A percentile compares a stretch with the other conserved stretches of the same genome.
Conservation (phyloP, 2,329 filamentous ascomycete species). For the Penicillium sp. region DNA sequence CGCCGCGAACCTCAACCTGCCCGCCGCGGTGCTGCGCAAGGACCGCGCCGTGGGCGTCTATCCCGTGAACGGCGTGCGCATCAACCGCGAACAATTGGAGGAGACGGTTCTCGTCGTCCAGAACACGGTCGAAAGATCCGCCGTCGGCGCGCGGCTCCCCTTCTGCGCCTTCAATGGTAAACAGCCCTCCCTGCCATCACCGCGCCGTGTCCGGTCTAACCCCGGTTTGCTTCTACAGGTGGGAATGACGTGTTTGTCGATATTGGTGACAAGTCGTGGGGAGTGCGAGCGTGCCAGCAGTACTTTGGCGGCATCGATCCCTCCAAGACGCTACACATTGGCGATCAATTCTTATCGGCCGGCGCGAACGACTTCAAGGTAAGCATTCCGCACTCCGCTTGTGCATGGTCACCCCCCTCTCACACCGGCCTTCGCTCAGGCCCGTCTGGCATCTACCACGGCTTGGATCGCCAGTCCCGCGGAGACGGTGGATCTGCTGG, state of each 20-base stretch:
- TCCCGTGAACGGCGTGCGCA: constrained; percentile 61
- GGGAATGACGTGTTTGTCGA: constrained; percentile 98
- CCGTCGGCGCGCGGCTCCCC: constrained; percentile 66
- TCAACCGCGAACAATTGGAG: constrained; percentile 84
- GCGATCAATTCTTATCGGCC: constrained; percentile 91
- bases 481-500: constrained; percentile 85
- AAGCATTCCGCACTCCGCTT: constrained; percentile 2
- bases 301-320: constrained; percentile 78
- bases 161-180: constrained; percentile 96
- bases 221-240: constrained; percentile 48
- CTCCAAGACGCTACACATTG: constrained; percentile 84
- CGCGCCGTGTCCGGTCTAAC: background rate
- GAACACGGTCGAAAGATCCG: constrained; percentile 80
- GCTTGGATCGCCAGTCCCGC: constrained; percentile 93
- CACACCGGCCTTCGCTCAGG: constrained; percentile 41
- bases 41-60: constrained; percentile 80
- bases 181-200: constrained; percentile 2
- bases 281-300: constrained; percentile 84
- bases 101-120: constrained; percentile 94
- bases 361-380: constrained; percentile 97
- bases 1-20: constrained; percentile 72
- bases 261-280: constrained; percentile 97
- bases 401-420: background rate
- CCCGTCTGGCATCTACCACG: constrained; percentile 84
- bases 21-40: constrained; percentile 79